These are phyloP conservation scores for Akebia trifoliata DNA, from an alignment of 164 flowering plant genomes.

Conservation along the genomic window DNA sequence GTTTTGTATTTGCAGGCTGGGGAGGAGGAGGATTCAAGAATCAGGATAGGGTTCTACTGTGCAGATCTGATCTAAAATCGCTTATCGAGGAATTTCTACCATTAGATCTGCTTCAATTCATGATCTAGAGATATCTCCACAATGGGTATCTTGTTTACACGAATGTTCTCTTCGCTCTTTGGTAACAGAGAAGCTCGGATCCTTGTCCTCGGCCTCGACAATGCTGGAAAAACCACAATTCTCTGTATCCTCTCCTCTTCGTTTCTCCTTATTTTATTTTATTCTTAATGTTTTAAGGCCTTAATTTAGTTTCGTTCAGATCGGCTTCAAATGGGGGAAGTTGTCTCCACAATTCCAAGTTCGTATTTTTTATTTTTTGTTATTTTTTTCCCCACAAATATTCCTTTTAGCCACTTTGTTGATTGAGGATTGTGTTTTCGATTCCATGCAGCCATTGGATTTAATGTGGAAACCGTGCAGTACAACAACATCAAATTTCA, in stretches of 20 bases:
- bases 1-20: too few species aligned
- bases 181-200: slow-evolving; percentile 93
- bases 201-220: slow-evolving; percentile 97
- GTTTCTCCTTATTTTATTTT: neutral
- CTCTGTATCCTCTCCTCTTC: slow-evolving; percentile 52
- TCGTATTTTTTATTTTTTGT: slow-evolving; percentile 24
- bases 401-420: neutral
- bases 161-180: slow-evolving; percentile 79
- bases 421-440: slow-evolving; percentile 2
- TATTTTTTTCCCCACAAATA: neutral
- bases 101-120: too few species aligned
- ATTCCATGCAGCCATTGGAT: slow-evolving; percentile 80
- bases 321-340: slow-evolving; percentile 99
- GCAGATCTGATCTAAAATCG: too few species aligned
- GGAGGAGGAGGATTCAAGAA: too few species aligned
- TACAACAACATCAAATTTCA: slow-evolving; percentile 95
- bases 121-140: too few species aligned
- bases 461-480: slow-evolving; percentile 93
- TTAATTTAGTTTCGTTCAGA: slow-evolving; percentile 40
- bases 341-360: slow-evolving; percentile 97
- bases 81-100: too few species aligned
- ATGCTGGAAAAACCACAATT: slow-evolving; percentile 99
- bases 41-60: too few species aligned
- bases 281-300: too few species aligned
- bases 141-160: slow-evolving; percentile 82